phyloP scores from a whole-genome alignment of 805 yeast species.

The Lachancea sp. region DNA sequence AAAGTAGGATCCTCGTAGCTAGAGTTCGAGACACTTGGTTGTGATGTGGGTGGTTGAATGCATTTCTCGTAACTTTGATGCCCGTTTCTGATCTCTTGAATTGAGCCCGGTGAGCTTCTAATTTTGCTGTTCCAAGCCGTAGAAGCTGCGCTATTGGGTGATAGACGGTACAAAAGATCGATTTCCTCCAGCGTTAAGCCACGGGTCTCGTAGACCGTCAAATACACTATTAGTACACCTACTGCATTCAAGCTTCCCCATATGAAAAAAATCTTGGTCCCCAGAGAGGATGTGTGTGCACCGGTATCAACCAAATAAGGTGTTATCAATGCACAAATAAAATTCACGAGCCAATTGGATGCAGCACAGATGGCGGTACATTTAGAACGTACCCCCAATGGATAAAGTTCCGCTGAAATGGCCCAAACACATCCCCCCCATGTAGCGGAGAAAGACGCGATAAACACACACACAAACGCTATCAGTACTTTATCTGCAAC shows the following conservation, averaged over 20 bases:
- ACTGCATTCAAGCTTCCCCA: conserved; percentile 69
- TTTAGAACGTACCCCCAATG: conserved; percentile 67
- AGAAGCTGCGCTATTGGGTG: conserved; percentile 50
- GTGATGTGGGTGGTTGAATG: not conserved
- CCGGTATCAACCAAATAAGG: conserved; percentile 72
- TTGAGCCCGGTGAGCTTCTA: conserved; percentile 12
- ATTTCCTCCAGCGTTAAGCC: conserved; percentile 77
- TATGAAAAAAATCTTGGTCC: conserved; percentile 65
- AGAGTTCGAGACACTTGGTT: conserved; percentile 2
- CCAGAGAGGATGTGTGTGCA: conserved; percentile 58
- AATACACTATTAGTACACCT: conserved; percentile 56
- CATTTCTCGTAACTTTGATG: conserved; percentile 3
- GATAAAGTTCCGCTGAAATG: conserved; percentile 56
- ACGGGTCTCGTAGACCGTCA: conserved; percentile 70
- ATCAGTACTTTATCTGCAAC: conserved; percentile 49
- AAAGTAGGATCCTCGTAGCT: conserved; percentile 7
- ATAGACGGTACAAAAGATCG: conserved; percentile 62
- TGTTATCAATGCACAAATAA: conserved; percentile 65
- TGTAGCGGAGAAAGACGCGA: conserved; percentile 69
- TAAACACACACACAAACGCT: conserved; percentile 63
- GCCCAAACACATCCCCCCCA: conserved; percentile 88
- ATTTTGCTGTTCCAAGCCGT: conserved; percentile 35
- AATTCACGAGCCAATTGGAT: conserved; percentile 75
- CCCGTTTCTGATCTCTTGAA: conserved; percentile 7
- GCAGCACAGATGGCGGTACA: conserved; percentile 73